Evolutionary conservation across 1,139 yeast species (phyloP).

Genomic region (Sugiyamaella castrensis): DNA sequence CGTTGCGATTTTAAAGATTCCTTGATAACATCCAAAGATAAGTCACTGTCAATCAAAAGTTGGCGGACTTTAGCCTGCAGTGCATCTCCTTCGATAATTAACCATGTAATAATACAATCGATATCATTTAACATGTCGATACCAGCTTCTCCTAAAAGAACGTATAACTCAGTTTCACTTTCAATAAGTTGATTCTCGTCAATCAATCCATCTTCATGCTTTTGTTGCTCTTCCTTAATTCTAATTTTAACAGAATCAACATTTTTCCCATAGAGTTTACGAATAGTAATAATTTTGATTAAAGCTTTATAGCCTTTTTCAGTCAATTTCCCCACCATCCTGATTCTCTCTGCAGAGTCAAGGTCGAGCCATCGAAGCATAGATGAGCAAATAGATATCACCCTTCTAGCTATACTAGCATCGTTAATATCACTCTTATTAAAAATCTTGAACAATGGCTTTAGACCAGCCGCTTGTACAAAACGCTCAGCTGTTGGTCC

Average conservation of each 20-base stretch:
- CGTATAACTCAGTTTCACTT: slow-evolving; percentile 16
- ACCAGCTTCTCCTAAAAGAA: slow-evolving; percentile 30
- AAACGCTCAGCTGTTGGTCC: slow-evolving; percentile 26
- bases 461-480: slow-evolving; percentile 33
- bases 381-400: slow-evolving; percentile 28
- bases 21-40: background rate
- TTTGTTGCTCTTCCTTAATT: slow-evolving; percentile 1
- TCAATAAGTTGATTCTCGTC: slow-evolving; percentile 11
- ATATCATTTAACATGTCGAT: slow-evolving; percentile 25
- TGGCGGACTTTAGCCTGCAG: slow-evolving; percentile 9
- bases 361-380: slow-evolving; percentile 34
- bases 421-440: slow-evolving; percentile 5
- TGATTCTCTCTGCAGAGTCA: slow-evolving; percentile 31
- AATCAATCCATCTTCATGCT: slow-evolving; percentile 12
- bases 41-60: background rate
- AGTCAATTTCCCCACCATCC: slow-evolving; percentile 30
- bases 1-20: background rate
- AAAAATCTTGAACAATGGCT: slow-evolving; percentile 25
- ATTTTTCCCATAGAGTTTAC: slow-evolving; percentile 5
- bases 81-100: slow-evolving; percentile 29
- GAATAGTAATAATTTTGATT: slow-evolving; percentile 20
- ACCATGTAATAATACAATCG: slow-evolving; percentile 33
- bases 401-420: background rate
- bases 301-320: slow-evolving; percentile 27
- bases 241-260: background rate